Conservation (phyloP, 2,329 filamentous ascomycete genomes). For the Nemania sp. region DNA sequence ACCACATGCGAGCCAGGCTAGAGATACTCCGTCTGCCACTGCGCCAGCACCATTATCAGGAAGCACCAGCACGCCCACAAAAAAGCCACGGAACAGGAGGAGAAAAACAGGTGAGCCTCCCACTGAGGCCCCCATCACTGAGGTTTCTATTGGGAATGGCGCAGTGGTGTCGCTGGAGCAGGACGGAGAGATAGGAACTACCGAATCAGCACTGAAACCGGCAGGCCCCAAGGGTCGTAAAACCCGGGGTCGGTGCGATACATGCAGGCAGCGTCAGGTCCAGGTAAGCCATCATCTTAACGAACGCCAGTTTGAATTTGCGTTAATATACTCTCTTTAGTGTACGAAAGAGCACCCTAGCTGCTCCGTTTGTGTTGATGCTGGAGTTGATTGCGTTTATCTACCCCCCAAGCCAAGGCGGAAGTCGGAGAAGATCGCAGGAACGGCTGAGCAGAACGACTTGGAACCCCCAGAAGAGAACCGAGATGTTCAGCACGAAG, state of each 20-base stretch:
- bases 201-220: constrained; percentile 34
- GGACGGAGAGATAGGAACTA: constrained; percentile 36
- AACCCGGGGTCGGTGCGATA: constrained; percentile 42
- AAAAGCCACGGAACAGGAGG: constrained; percentile 36
- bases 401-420: constrained; percentile 37
- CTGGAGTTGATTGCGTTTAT: constrained; percentile 38
- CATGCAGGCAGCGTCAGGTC: constrained; percentile 39
- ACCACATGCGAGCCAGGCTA: constrained; percentile 27
- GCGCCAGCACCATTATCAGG: constrained; percentile 19
- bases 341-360: constrained; percentile 44
- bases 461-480: constrained; percentile 29
- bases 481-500: constrained; percentile 8
- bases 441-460: constrained; percentile 27
- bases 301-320: neutral
- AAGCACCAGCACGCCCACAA: constrained; percentile 35
- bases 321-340: constrained; percentile 24
- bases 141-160: constrained; percentile 35
- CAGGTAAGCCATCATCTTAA: constrained; percentile 32
- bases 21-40: constrained; percentile 22
- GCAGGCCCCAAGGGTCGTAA: constrained; percentile 28
- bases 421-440: constrained; percentile 34
- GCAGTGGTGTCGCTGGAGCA: constrained; percentile 35
- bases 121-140: constrained; percentile 4
- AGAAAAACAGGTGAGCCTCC: constrained; percentile 32
- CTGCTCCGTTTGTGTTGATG: constrained; percentile 39